Base-by-base conservation (phyloP, 495 filamentous ascomycete genomes). In the Achaetomiella virescens region DNA sequence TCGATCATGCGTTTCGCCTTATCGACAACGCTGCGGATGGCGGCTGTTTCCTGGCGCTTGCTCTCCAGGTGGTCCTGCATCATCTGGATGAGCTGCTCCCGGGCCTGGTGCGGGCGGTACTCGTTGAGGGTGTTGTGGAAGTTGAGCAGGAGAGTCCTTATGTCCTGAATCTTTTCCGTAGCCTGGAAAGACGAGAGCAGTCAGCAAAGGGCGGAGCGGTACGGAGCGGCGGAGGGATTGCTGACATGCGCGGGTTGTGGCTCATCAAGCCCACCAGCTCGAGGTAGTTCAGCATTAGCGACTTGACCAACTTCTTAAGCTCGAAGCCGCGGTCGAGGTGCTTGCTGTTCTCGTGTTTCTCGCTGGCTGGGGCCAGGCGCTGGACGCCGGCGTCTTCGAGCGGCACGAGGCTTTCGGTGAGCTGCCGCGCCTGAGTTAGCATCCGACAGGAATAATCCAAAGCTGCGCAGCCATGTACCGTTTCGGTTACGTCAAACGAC, bases 41-140 rank as follows among this genome's bases (percentile, higher is more conserved):
- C 81, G 27, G 88, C 78, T 1, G 89, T 91, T 72, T 97, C 91
- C n/a, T 78, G 80, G 58, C 80, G 81, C 53, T 82, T 85, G 57
- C 73, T 77, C 58, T 87, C 83, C 33, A 96, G 68, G 66, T 93
- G 87, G 61, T 89, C 87, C 72, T 96, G 90, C 91, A 98, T 93
- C 79, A 93, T 82, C 64, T 84, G 67, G 24, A 96, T 95, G 41
- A 97, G 74, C 27, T 84, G 90, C 72, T 97, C 95, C 36, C 93
- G 75, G 22, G 91, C 91, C 70, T 98, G 95, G 69, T 98, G 93
- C 2, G 93, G 95, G 21, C 93, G 84, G 69, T 97, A 97, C 55
- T 93, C 85, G 68, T 98, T 98, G 46, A 97, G 80, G 18, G 92
- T 78, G 58, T 91, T 87, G 67, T 97, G 89, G 50, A 91, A 86